phyloP scores from a whole-genome alignment of 2,329 filamentous ascomycete genomes.

The Pestalotiopsis sp. region DNA sequence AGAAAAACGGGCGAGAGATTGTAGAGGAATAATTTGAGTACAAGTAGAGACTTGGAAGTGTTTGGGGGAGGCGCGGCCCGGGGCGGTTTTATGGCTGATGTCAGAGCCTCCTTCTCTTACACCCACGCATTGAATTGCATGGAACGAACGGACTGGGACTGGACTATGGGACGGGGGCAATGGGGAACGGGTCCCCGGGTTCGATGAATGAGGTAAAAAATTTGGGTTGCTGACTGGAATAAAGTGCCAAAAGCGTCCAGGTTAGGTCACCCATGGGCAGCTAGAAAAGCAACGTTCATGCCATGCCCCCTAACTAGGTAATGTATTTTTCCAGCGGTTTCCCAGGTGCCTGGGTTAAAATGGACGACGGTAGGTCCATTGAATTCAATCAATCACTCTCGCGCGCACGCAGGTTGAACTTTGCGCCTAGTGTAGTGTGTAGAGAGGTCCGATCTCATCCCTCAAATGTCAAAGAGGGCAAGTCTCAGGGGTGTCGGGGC shows the following conservation, averaged over 20 bases:
- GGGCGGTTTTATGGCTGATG: slow-evolving; percentile 16
- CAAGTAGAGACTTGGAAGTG: background rate
- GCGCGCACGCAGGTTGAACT: slow-evolving; percentile 6
- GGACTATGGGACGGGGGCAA: background rate
- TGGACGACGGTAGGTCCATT: background rate
- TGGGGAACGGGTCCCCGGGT: slow-evolving; percentile 4
- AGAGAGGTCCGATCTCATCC: slow-evolving; percentile 2
- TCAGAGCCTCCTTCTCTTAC: slow-evolving; percentile 10
- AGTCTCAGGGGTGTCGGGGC: slow-evolving; percentile 10
- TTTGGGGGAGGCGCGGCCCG: background rate
- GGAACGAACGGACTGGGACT: no score
- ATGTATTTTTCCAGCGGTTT: background rate
- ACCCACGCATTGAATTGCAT: background rate
- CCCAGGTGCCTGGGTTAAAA: slow-evolving; percentile 6
- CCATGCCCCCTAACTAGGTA: background rate
- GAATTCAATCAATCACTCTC: background rate
- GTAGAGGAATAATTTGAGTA: background rate
- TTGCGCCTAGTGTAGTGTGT: slow-evolving; percentile 5
- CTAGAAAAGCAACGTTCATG: background rate
- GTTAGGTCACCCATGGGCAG: background rate
- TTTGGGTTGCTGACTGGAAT: slow-evolving; percentile 7
- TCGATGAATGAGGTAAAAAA: slow-evolving; percentile 14
- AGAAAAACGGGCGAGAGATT: background rate
- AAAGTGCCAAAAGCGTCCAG: background rate
- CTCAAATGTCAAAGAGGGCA: slow-evolving; percentile 13